phyloP scores from a whole-genome alignment of 1,139 yeast species.

The Blastobotrys buckinghamii region DNA sequence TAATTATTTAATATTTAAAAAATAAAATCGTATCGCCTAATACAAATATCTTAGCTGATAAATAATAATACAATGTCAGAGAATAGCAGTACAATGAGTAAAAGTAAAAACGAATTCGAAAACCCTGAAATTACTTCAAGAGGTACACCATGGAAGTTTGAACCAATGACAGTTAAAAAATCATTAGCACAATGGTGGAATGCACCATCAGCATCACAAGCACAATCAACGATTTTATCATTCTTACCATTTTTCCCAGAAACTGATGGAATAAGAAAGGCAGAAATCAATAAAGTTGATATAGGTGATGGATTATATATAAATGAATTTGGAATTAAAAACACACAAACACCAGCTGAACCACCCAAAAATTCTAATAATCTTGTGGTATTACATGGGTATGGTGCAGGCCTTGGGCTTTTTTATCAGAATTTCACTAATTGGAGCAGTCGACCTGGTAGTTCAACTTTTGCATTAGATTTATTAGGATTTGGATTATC shows the following conservation, averaged over 20 bases:
- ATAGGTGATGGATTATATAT: constrained; percentile 42
- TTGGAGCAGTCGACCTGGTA: constrained; percentile 31
- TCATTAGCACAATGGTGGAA: constrained; percentile 42
- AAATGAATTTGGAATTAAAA: constrained; percentile 44
- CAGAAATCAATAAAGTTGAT: constrained; percentile 45
- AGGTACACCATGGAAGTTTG: constrained; percentile 1
- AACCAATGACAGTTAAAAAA: constrained; percentile 28
- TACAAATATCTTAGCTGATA: too few species aligned
- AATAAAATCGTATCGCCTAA: too few species aligned
- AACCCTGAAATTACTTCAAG: background rate
- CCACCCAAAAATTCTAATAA: constrained; percentile 23
- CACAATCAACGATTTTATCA: constrained; percentile 41
- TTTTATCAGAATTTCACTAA: constrained; percentile 66
- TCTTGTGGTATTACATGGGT: constrained; percentile 73
- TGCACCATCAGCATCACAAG: constrained; percentile 33
- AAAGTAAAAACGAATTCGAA: background rate
- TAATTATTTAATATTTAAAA: too few species aligned
- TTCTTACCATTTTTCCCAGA: constrained; percentile 55
- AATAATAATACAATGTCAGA: too few species aligned
- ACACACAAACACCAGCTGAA: constrained; percentile 13
- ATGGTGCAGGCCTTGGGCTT: constrained; percentile 78
- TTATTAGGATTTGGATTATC: constrained; percentile 79
- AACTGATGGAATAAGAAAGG: constrained; percentile 41
- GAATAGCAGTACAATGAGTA: background rate
- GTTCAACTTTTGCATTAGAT: constrained; percentile 60